phyloP scores from a whole-genome alignment of 768 basidiomycete genomes.

The Hydnomerulius pinastri region DNA sequence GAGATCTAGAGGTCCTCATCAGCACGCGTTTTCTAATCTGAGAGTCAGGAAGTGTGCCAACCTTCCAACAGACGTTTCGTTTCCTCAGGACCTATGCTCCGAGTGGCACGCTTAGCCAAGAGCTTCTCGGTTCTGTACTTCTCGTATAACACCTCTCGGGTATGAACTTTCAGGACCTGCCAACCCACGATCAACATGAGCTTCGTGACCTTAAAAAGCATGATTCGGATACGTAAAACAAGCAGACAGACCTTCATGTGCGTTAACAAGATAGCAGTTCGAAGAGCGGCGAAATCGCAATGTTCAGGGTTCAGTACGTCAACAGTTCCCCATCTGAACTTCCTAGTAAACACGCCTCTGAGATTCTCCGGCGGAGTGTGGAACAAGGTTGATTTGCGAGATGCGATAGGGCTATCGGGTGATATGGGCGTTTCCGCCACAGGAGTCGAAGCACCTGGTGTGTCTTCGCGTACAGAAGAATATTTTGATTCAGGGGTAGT shows the following conservation, averaged over 20 bases:
- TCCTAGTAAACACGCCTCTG: constrained; percentile 73
- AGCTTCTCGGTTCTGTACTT: constrained; percentile 91
- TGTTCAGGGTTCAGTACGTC: constrained; percentile 86
- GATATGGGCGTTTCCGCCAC: constrained; percentile 34
- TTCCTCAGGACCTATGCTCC: constrained; percentile 74
- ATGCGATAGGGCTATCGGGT: constrained; percentile 40
- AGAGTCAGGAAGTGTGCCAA: constrained; percentile 33
- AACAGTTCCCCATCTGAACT: constrained; percentile 86
- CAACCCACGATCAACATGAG: constrained; percentile 9
- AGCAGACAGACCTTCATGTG: constrained; percentile 71
- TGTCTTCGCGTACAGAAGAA: constrained; percentile 19
- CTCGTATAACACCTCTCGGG: constrained; percentile 91
- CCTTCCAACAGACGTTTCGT: constrained; percentile 74
- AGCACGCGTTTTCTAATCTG: constrained; percentile 25
- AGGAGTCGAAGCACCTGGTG: constrained; percentile 16
- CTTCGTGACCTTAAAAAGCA: constrained; percentile 10
- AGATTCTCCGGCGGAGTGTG: constrained; percentile 65
- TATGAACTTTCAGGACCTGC: constrained; percentile 79
- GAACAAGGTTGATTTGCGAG: constrained; percentile 33
- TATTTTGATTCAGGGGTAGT: constrained; percentile 21
- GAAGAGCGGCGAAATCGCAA: constrained; percentile 84
- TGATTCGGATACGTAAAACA: constrained; percentile 21
- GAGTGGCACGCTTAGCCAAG: constrained; percentile 81
- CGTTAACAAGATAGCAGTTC: constrained; percentile 81
- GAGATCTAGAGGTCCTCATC: constrained; percentile 39